Evolutionary conservation across 2,329 filamentous ascomycete genomes (phyloP).

Genomic region (Fusarium xylarioides): DNA sequence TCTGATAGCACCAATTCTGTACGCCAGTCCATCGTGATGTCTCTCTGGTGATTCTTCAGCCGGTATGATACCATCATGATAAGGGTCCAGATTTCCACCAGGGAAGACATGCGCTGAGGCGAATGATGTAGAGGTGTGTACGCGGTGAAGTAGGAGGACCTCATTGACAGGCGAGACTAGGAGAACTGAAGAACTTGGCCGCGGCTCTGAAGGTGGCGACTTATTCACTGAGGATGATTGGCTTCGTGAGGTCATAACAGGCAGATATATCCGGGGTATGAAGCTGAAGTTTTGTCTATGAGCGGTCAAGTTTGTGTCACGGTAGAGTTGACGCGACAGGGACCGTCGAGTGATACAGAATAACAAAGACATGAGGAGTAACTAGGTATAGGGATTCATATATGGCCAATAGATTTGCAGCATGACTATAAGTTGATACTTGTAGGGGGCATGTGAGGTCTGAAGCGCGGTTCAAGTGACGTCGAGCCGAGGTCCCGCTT

Average conservation of each 20-base stretch:
- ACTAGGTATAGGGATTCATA: neutral
- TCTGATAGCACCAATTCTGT: constrained; percentile 83
- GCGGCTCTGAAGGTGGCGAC: constrained; percentile 53
- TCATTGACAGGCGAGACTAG: constrained; percentile 88
- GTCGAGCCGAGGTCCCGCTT: constrained; percentile 41
- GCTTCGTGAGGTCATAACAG: constrained; percentile 26
- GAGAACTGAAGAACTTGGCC: constrained; percentile 80
- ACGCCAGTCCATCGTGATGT: constrained; percentile 77
- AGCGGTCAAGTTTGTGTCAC: neutral
- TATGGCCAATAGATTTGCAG: constrained; percentile 4
- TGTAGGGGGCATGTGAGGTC: constrained; percentile 26
- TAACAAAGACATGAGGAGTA: constrained; percentile 25
- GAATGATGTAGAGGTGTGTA: constrained; percentile 83
- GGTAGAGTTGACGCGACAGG: constrained; percentile 11
- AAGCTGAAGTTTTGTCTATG: constrained; percentile 21
- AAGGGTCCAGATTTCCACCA: constrained; percentile 81
- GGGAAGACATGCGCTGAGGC: constrained; percentile 95
- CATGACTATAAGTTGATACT: neutral
- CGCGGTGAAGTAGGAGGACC: constrained; percentile 86
- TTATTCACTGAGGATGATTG: constrained; percentile 29
- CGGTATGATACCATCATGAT: constrained; percentile 75
- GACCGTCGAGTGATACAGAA: constrained; percentile 21
- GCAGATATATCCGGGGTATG: neutral
- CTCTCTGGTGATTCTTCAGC: constrained; percentile 57
- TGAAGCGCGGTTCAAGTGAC: constrained; percentile 19